phyloP scores from a whole-genome alignment of 352 stramenopile genomes.

The Globisporangium rhizosaccharum region DNA sequence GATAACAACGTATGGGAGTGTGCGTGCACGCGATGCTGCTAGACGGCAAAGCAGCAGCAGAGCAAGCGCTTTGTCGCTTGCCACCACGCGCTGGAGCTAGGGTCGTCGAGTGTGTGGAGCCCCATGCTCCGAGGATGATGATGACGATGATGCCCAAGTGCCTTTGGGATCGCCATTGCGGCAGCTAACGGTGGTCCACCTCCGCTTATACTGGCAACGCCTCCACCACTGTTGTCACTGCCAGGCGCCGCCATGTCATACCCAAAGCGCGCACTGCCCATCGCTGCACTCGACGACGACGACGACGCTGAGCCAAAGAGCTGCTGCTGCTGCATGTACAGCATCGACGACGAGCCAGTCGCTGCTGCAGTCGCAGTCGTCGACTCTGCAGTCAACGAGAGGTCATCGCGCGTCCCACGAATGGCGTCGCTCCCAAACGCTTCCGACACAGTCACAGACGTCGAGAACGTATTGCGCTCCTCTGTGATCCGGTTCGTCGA shows the following conservation, averaged over 20 bases:
- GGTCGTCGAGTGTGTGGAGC: slow-evolving; percentile 1
- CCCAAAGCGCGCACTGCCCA: not conserved
- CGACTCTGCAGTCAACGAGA: slow-evolving; percentile 16
- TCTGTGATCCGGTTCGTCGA: slow-evolving; percentile 78
- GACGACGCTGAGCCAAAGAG: slow-evolving; percentile 10
- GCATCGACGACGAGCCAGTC: slow-evolving; percentile 28
- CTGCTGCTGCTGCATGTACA: slow-evolving; percentile 21
- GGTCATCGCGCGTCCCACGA: slow-evolving; percentile 12
- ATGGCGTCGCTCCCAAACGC: slow-evolving; percentile 42
- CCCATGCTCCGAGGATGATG: not conserved
- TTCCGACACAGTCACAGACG: slow-evolving; percentile 74
- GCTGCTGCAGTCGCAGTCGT: slow-evolving; percentile 8
- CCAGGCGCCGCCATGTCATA: not conserved
- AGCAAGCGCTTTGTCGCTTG: slow-evolving; percentile 21
- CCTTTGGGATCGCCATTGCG: slow-evolving; percentile 9
- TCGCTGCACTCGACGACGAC: slow-evolving; percentile 7
- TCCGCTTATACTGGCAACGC: slow-evolving; percentile 1
- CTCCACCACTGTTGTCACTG: not conserved
- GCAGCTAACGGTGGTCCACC: not conserved
- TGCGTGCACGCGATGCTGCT: not conserved
- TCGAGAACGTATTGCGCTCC: slow-evolving; percentile 76
- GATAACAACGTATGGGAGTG: not conserved
- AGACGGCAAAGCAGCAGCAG: slow-evolving; percentile 26
- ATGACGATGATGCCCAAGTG: not conserved
- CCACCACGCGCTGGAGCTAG: slow-evolving; percentile 17